These are phyloP conservation scores for Cruciata laevipes DNA, from an alignment of 257 asterid species.

Conservation along the genomic window DNA sequence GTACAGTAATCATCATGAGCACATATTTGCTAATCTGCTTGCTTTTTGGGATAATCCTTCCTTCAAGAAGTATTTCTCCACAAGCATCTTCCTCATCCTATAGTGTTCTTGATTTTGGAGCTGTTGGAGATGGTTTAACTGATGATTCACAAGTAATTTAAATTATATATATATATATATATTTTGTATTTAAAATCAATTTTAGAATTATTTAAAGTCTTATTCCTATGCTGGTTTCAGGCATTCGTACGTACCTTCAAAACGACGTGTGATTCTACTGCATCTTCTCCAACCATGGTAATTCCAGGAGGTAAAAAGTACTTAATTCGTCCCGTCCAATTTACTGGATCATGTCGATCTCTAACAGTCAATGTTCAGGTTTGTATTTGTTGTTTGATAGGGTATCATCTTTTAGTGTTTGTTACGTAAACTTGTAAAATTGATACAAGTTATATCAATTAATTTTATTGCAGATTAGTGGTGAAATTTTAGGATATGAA, in stretches of 20 bases:
- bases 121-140: slow-evolving; percentile 26
- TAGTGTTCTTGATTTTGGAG: slow-evolving; percentile 35
- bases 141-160: slow-evolving; percentile 29
- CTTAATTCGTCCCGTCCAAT: slow-evolving; percentile 23
- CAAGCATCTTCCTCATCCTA: slow-evolving; percentile 1
- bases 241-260: slow-evolving; percentile 43
- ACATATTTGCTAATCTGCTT: too few species aligned
- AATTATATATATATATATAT: too few species aligned
- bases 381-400: too few species aligned
- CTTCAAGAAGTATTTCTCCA: too few species aligned
- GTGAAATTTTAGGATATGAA: slow-evolving; percentile 33
- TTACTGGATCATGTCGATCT: slow-evolving; percentile 36
- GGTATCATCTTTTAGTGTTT: too few species aligned
- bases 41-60: too few species aligned
- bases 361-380: slow-evolving; percentile 18
- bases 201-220: too few species aligned
- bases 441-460: background rate
- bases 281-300: slow-evolving; percentile 20
- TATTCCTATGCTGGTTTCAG: slow-evolving; percentile 12
- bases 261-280: slow-evolving; percentile 22
- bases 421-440: too few species aligned
- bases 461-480: slow-evolving; percentile 29
- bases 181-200: too few species aligned
- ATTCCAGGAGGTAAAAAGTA: slow-evolving; percentile 33
- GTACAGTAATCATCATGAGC: too few species aligned